Evolutionary conservation across 2,329 filamentous ascomycete genomes (phyloP).

Genomic region (Calonectria honghensis): DNA sequence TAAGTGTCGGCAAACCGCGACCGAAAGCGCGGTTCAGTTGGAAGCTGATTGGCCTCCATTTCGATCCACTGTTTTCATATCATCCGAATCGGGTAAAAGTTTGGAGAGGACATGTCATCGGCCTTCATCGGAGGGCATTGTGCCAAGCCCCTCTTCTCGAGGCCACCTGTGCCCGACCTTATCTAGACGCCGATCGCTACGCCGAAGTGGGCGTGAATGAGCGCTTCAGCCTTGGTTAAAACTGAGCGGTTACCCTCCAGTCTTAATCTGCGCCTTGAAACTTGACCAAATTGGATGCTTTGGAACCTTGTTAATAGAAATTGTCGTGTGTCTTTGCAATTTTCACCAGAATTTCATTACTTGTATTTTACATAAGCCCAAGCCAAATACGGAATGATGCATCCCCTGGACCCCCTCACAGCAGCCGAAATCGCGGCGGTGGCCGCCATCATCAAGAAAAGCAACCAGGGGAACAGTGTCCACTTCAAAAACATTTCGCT

Average conservation of each 20-base stretch:
- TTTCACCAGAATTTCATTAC: not conserved
- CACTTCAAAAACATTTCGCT: constrained; percentile 44
- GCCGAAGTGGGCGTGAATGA: constrained; percentile 1
- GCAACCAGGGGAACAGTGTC: constrained; percentile 10
- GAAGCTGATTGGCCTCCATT: not conserved
- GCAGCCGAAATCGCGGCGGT: constrained; percentile 7
- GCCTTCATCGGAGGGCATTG: constrained; percentile 22
- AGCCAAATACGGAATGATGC: not conserved
- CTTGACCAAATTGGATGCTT: not conserved
- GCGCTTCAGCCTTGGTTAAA: not conserved
- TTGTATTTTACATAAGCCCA: no score
- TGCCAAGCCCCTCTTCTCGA: not conserved
- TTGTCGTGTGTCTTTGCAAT: not conserved
- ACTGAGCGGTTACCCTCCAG: not conserved
- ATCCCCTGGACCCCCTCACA: constrained; percentile 36
- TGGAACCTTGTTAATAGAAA: not conserved
- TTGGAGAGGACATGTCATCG: constrained; percentile 15
- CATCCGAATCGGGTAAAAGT: constrained; percentile 1
- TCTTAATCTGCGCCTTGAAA: not conserved
- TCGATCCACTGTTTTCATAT: not conserved
- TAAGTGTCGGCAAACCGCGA: not conserved
- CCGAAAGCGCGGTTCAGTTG: not conserved
- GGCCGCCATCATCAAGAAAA: not conserved
- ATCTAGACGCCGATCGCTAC: not conserved
- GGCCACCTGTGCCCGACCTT: not conserved